These are phyloP conservation scores for Liquidambar formosana DNA, from an alignment of 164 flowering plant species.

Conservation along the genomic window DNA sequence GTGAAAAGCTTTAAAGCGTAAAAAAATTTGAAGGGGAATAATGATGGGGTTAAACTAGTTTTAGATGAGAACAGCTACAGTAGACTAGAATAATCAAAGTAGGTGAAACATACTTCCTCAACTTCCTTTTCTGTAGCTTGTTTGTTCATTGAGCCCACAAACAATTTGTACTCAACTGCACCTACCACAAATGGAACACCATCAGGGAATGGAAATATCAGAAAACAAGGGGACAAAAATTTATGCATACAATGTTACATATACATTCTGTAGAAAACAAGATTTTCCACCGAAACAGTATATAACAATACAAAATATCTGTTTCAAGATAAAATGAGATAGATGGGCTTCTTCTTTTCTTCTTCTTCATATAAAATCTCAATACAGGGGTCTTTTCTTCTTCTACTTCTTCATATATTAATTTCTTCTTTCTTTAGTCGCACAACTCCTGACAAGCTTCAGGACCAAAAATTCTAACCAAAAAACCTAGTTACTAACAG, in stretches of 20 bases:
- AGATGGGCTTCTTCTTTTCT: background rate
- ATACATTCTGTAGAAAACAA: background rate
- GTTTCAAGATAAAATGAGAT: background rate
- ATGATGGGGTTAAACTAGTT: background rate
- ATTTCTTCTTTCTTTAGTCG: too few relatives aligned
- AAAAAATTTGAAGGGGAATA: background rate
- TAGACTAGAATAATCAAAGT: background rate
- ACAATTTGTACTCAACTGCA: slow-evolving; percentile 86
- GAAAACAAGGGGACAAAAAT: background rate
- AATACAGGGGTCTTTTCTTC: background rate
- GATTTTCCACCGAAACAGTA: background rate
- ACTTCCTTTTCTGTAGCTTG: slow-evolving; percentile 91
- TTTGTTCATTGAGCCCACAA: slow-evolving; percentile 90
- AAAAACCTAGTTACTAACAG: too few relatives aligned
- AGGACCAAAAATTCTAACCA: too few relatives aligned
- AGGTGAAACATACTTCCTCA: slow-evolving; percentile 63
- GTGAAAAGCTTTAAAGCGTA: background rate
- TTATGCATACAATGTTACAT: background rate
- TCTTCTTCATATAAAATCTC: too few relatives aligned
- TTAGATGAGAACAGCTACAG: background rate
- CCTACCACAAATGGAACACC: slow-evolving; percentile 41
- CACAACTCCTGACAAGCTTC: too few relatives aligned
- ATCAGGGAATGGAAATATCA: slow-evolving; percentile 4
- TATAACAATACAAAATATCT: background rate
- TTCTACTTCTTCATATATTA: too few relatives aligned